Conservation (phyloP, 306 rosid species). For the Casuarina glauca region DNA sequence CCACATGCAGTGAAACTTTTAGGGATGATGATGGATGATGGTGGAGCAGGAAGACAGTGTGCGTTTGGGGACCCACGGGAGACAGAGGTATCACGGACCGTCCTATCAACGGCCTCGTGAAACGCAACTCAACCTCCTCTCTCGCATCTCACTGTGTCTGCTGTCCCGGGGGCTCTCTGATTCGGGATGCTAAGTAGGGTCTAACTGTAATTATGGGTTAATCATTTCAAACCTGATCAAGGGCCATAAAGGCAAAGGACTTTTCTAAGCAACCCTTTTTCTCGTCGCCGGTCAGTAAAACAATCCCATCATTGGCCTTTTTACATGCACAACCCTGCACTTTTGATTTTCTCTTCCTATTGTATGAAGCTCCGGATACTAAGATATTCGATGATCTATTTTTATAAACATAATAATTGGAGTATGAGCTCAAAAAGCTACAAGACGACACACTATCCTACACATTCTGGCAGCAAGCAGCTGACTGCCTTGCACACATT, state of each 20-base stretch:
- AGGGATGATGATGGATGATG: conserved; percentile 28
- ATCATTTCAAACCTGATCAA: conserved; percentile 56
- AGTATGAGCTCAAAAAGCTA: conserved; percentile 48
- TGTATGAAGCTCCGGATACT: not conserved
- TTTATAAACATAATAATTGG: conserved; percentile 40
- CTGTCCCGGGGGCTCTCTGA: conserved; percentile 24
- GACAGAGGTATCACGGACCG: conserved; percentile 86
- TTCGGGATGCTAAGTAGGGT: conserved; percentile 34
- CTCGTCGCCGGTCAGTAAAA: conserved; percentile 18
- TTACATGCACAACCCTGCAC: conserved; percentile 18
- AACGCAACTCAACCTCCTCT: conserved; percentile 17
- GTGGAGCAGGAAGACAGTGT: conserved; percentile 24
- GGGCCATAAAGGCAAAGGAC: conserved; percentile 54
- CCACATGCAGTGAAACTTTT: conserved; percentile 23
- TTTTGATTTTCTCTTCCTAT: not conserved
- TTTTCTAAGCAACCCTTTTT: conserved; percentile 33
- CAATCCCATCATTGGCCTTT: conserved; percentile 18
- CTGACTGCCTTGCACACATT: conserved; percentile 46
- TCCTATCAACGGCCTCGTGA: conserved; percentile 65
- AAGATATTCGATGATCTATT: not conserved
- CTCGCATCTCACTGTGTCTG: conserved; percentile 23
- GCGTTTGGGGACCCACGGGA: conserved; percentile 40
- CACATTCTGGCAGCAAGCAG: conserved; percentile 40
- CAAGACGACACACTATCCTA: conserved; percentile 29
- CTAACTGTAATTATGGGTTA: conserved; percentile 59